Evolutionary conservation across 1,284 basidiomycete species (phyloP).

Genomic region (Malassezia arunalokei): DNA sequence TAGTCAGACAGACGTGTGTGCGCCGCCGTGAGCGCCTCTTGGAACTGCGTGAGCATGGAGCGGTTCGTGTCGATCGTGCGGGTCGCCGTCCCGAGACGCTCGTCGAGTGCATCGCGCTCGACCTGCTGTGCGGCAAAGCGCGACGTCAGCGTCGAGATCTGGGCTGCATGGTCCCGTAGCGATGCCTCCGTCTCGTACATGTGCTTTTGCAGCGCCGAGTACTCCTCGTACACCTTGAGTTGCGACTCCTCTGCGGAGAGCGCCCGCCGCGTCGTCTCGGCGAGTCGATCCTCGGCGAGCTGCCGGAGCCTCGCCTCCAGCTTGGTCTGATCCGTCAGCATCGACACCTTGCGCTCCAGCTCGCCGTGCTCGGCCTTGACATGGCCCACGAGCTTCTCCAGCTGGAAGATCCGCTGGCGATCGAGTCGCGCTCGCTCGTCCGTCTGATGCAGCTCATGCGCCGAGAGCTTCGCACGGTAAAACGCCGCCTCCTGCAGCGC

Average conservation of each 20-base stretch:
- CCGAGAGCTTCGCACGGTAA: slow-evolving; percentile 82
- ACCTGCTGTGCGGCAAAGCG: slow-evolving; percentile 64
- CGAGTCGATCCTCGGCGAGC: slow-evolving; percentile 66
- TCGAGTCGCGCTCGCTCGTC: slow-evolving; percentile 61
- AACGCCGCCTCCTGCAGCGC: slow-evolving; percentile 91
- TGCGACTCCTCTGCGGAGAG: slow-evolving; percentile 71
- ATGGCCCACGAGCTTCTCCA: slow-evolving; percentile 68
- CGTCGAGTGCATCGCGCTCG: slow-evolving; percentile 58
- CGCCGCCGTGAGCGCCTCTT: slow-evolving; percentile 63
- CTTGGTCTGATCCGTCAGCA: slow-evolving; percentile 50
- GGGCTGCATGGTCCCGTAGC: slow-evolving; percentile 67
- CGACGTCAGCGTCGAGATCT: slow-evolving; percentile 64
- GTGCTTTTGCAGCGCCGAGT: slow-evolving; percentile 62
- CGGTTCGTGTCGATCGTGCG: slow-evolving; percentile 63
- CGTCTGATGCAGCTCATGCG: slow-evolving; percentile 61
- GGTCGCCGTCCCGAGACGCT: slow-evolving; percentile 57
- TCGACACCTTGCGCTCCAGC: slow-evolving; percentile 58
- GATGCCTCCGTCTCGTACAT: slow-evolving; percentile 57
- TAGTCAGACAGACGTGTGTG: slow-evolving; percentile 68
- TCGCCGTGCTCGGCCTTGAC: slow-evolving; percentile 60
- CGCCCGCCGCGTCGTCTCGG: slow-evolving; percentile 68
- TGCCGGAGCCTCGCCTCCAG: slow-evolving; percentile 54
- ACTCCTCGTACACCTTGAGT: slow-evolving; percentile 58
- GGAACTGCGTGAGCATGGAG: slow-evolving; percentile 71
- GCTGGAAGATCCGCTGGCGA: slow-evolving; percentile 62